Conservation (phyloP, 2,329 filamentous ascomycete genomes). For the Neopestalotiopsis sp. region DNA sequence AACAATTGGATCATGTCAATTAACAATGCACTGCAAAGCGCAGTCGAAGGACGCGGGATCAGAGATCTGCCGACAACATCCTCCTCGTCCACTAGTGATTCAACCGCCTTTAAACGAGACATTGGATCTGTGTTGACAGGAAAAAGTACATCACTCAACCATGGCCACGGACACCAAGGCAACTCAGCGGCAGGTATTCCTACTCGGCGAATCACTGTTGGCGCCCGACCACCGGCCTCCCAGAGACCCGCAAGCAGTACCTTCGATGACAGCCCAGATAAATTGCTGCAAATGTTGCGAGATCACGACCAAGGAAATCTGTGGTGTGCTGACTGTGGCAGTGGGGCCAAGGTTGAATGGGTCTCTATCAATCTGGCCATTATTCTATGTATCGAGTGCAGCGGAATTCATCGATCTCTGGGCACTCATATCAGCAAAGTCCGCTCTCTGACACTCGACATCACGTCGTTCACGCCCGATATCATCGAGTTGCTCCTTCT, state of each 20-base stretch:
- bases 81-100: slow-evolving; percentile 47
- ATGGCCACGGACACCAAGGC: slow-evolving; percentile 56
- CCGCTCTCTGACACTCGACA: slow-evolving; percentile 91
- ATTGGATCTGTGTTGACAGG: slow-evolving; percentile 93
- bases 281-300: slow-evolving; percentile 83
- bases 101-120: slow-evolving; percentile 73
- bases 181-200: slow-evolving; percentile 61
- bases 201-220: slow-evolving; percentile 86
- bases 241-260: slow-evolving; percentile 68
- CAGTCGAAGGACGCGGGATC: slow-evolving; percentile 80
- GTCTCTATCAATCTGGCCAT: slow-evolving; percentile 98
- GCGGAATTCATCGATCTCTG: slow-evolving; percentile 93
- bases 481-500: slow-evolving; percentile 92
- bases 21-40: slow-evolving; percentile 96
- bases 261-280: slow-evolving; percentile 83
- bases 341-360: slow-evolving; percentile 94
- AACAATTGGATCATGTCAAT: slow-evolving; percentile 94
- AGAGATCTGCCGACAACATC: slow-evolving; percentile 53
- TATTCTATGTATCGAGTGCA: slow-evolving; percentile 96
- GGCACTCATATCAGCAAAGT: slow-evolving; percentile 98
- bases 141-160: slow-evolving; percentile 76
- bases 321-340: slow-evolving; percentile 93
- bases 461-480: slow-evolving; percentile 94
- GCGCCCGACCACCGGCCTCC: slow-evolving; percentile 77
- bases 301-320: slow-evolving; percentile 92